These are phyloP conservation scores for Chaetoscypha palmicola DNA, from an alignment of 2,329 filamentous ascomycete genomes.

Conservation along the genomic window DNA sequence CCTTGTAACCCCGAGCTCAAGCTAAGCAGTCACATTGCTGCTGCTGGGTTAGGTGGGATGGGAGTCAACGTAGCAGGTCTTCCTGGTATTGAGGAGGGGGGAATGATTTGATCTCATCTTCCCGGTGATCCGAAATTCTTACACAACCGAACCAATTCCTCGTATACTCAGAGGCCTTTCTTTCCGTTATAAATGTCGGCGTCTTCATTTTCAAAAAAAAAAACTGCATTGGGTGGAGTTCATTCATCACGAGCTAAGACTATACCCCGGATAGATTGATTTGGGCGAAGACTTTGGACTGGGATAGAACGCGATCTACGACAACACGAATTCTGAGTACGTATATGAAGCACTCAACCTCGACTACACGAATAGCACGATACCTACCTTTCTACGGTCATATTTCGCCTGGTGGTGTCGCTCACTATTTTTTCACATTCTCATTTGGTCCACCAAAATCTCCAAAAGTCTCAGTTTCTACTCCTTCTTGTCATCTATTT, in stretches of 20 bases:
- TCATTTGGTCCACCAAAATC: background rate
- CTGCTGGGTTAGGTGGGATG: slow-evolving; percentile 27
- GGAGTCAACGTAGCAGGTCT: slow-evolving; percentile 37
- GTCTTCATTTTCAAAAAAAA: slow-evolving; percentile 11
- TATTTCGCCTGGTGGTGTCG: slow-evolving; percentile 13
- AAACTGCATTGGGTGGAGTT: slow-evolving; percentile 29
- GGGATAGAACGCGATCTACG: slow-evolving; percentile 15
- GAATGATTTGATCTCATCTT: slow-evolving; percentile 32
- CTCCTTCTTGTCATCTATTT: too few species aligned
- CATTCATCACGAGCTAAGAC: slow-evolving; percentile 22
- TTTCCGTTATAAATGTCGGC: slow-evolving; percentile 13
- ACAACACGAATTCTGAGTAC: slow-evolving; percentile 5
- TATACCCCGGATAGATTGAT: slow-evolving; percentile 29
- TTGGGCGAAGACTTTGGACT: slow-evolving; percentile 20
- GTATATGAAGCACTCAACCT: slow-evolving; percentile 7
- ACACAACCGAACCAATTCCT: slow-evolving; percentile 1
- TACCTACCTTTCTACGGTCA: slow-evolving; percentile 11
- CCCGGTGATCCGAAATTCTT: slow-evolving; percentile 3
- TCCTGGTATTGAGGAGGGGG: slow-evolving; percentile 48
- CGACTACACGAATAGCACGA: slow-evolving; percentile 5
- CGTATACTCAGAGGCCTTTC: slow-evolving; percentile 3
- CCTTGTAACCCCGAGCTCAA: slow-evolving; percentile 82
- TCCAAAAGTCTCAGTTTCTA: slow-evolving; percentile 2
- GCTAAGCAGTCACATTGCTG: slow-evolving; percentile 31
- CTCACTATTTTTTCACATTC: slow-evolving; percentile 4